Conservation (phyloP, 495 filamentous ascomycete species). For the Opeltia flavorubescens region DNA sequence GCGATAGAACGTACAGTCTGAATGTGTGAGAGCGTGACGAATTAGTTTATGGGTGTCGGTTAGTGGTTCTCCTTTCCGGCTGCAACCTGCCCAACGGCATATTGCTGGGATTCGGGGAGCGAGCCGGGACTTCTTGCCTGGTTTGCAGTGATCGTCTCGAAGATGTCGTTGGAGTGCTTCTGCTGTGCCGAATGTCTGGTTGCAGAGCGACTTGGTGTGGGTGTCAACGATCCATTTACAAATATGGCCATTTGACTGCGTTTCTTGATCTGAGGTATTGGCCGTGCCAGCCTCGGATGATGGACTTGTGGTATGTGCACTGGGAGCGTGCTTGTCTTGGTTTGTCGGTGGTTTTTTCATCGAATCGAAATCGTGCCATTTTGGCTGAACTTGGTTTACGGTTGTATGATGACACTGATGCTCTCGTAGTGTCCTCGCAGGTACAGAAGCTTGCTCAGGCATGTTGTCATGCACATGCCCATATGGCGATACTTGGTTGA, state of each 20-base stretch:
- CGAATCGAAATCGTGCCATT: too few species aligned
- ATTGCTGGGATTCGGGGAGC: not conserved
- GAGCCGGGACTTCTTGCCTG: not conserved
- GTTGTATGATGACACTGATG: too few species aligned
- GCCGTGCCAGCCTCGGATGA: too few species aligned
- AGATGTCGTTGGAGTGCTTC: not conserved
- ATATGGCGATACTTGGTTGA: too few species aligned
- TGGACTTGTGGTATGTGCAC: too few species aligned
- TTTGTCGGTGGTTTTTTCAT: too few species aligned
- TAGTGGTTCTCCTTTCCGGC: not conserved
- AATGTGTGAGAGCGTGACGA: not conserved
- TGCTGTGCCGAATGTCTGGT: not conserved
- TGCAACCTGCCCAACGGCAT: not conserved
- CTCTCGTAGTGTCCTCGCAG: too few species aligned
- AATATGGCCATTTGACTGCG: not conserved
- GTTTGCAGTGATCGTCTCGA: not conserved
- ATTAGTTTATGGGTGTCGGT: not conserved
- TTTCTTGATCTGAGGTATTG: not conserved
- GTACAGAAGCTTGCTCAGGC: too few species aligned
- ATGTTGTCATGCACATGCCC: too few species aligned
- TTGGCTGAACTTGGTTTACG: too few species aligned
- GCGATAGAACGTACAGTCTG: too few species aligned
- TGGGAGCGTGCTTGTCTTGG: too few species aligned
- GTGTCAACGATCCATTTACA: not conserved
- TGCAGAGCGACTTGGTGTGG: not conserved